Percentiles rank a stretch among this genome's conserved stretches.
phyloP scores from a whole-genome alignment of 2,329 filamentous ascomycete genomes.

The Ramichloridium luteum region DNA sequence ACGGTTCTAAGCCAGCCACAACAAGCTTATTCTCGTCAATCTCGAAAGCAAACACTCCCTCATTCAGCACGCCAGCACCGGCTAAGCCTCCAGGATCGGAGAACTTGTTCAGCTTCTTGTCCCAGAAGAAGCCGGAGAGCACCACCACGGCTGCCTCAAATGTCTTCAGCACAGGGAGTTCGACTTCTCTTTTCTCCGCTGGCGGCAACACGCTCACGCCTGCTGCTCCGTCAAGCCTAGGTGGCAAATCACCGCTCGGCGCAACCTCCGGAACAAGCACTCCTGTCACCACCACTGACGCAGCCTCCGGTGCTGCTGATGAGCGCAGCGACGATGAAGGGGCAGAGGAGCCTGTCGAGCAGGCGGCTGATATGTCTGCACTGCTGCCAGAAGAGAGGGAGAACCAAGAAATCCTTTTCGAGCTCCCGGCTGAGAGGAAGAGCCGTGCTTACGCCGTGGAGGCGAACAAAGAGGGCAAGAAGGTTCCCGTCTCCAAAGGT shows the following conservation, averaged over 20 bases:
- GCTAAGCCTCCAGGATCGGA: slow-evolving; percentile 1
- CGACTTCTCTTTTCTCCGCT: slow-evolving; percentile 19
- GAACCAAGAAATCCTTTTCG: slow-evolving; percentile 57
- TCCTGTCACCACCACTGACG: slow-evolving; percentile 29
- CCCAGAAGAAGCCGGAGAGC: background rate
- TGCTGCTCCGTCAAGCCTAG: slow-evolving; percentile 8
- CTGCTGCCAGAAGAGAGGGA: slow-evolving; percentile 49
- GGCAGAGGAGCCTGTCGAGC: slow-evolving; percentile 19
- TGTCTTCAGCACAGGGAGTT: slow-evolving; percentile 10
- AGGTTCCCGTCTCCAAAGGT: slow-evolving; percentile 56
- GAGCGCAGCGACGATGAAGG: slow-evolving; percentile 19
- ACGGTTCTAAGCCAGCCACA: slow-evolving; percentile 6
- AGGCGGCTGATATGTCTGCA: slow-evolving; percentile 49
- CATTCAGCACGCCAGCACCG: slow-evolving; percentile 16
- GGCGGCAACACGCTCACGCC: slow-evolving; percentile 28
- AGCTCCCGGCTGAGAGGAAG: slow-evolving; percentile 45
- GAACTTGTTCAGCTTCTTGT: background rate
- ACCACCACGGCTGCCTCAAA: background rate
- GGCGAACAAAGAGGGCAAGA: slow-evolving; percentile 39
- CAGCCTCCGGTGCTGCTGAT: slow-evolving; percentile 18
- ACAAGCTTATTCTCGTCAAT: slow-evolving; percentile 13
- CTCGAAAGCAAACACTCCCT: slow-evolving; percentile 11
- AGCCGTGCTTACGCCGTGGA: slow-evolving; percentile 30
- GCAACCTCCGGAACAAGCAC: slow-evolving; percentile 20
- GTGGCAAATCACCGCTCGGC: slow-evolving; percentile 15